These are phyloP conservation scores for Papilionanthe hybrid DNA, from an alignment of 116 monocot genomes.

Conservation along the genomic window DNA sequence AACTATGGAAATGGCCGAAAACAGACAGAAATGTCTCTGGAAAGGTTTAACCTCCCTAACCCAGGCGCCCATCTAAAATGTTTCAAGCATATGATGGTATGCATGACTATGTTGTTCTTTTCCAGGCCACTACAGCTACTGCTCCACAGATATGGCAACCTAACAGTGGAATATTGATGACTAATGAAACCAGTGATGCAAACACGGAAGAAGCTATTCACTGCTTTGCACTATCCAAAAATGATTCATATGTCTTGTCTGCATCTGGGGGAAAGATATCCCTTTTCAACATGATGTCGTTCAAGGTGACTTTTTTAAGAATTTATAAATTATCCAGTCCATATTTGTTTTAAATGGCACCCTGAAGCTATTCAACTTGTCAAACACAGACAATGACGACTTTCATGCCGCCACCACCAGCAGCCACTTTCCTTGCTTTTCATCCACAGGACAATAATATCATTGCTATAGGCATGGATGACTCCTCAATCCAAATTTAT, in stretches of 20 bases:
- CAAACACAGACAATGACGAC: conserved; percentile 57
- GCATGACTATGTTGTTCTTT: conserved; percentile 3
- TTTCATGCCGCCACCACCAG: conserved; percentile 78
- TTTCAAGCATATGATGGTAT: background rate
- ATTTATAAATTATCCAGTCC: background rate
- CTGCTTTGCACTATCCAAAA: conserved; percentile 80
- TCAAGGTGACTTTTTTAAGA: conserved; percentile 38
- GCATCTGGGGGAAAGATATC: conserved; percentile 71
- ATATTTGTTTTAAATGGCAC: background rate
- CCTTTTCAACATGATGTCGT: conserved; percentile 73
- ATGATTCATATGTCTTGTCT: conserved; percentile 75
- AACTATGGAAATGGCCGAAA: conserved; percentile 32
- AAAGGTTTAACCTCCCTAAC: conserved; percentile 15
- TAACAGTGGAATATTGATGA: conserved; percentile 56
- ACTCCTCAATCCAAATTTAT: conserved; percentile 67
- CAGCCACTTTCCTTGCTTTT: conserved; percentile 64
- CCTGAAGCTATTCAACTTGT: conserved; percentile 2
- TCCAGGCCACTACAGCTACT: conserved; percentile 55
- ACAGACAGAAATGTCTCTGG: conserved; percentile 25
- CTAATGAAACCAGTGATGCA: conserved; percentile 48
- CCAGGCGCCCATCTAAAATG: background rate
- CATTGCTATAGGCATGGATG: conserved; percentile 79
- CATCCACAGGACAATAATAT: conserved; percentile 78
- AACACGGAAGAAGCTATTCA: conserved; percentile 53
- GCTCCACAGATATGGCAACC: conserved; percentile 69